A percentile compares a stretch with the other conserved stretches of the same genome.
Evolutionary conservation across 2,329 filamentous ascomycete species (phyloP).

Genomic region (Xylariales sp.): DNA sequence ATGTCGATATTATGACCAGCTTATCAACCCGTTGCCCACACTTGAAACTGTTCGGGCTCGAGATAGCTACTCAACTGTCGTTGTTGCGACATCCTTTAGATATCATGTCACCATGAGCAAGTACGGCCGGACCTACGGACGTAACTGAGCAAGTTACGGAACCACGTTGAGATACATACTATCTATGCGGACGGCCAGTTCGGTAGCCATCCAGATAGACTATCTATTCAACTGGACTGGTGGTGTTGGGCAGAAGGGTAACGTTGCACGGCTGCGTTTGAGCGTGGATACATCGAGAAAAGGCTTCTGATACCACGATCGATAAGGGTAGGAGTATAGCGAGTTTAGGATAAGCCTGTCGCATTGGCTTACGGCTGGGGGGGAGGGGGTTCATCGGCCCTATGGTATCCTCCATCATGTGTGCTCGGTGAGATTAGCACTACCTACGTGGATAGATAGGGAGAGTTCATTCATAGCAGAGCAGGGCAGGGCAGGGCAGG

Average conservation of each 20-base stretch:
- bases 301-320: slow-evolving; percentile 20
- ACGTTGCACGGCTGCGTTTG: slow-evolving; percentile 32
- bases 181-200: slow-evolving; percentile 1
- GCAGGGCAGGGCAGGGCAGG: background rate
- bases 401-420: slow-evolving; percentile 16
- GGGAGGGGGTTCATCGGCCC: slow-evolving; percentile 27
- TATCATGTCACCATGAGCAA: slow-evolving; percentile 5
- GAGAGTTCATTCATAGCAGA: background rate
- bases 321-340: slow-evolving; percentile 15
- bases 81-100: background rate
- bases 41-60: background rate
- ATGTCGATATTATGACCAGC: background rate
- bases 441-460: slow-evolving; percentile 5
- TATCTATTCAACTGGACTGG: slow-evolving; percentile 5
- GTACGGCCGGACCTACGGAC: background rate
- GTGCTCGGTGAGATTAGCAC: slow-evolving; percentile 16
- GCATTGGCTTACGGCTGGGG: slow-evolving; percentile 17
- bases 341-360: slow-evolving; percentile 18
- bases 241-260: slow-evolving; percentile 19
- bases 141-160: slow-evolving; percentile 8
- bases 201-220: background rate
- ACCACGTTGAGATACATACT: slow-evolving; percentile 12
- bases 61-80: background rate
- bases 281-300: slow-evolving; percentile 9
- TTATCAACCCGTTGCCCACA: background rate